These are phyloP conservation scores for Irpex sp. DNA, from an alignment of 1,284 basidiomycete genomes.

Conservation along the genomic window DNA sequence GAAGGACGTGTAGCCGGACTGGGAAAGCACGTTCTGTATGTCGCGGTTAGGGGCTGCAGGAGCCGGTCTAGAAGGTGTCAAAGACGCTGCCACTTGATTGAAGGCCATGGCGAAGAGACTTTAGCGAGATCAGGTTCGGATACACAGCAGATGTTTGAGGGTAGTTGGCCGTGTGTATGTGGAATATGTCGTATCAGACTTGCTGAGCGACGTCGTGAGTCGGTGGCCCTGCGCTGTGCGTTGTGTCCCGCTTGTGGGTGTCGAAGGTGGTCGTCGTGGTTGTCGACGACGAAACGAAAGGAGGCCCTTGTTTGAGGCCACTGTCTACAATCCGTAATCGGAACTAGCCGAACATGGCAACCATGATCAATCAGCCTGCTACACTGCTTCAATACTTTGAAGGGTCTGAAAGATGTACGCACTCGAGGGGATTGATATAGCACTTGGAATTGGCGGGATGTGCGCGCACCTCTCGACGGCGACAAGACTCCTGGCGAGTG, in stretches of 20 bases:
- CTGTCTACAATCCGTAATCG: conserved; percentile 3
- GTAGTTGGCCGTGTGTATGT: neutral
- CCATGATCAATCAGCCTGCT: conserved; percentile 10
- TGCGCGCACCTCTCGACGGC: neutral
- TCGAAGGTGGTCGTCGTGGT: conserved; percentile 14
- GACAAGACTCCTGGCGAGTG: neutral
- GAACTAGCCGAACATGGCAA: conserved; percentile 17
- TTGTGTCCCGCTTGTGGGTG: conserved; percentile 1
- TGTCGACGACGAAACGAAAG: conserved; percentile 13
- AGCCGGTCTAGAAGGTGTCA: conserved; percentile 59
- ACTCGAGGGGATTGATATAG: neutral
- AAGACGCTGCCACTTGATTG: conserved; percentile 44
- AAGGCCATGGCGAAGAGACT: conserved; percentile 36
- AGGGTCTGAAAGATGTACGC: neutral
- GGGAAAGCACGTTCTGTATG: conserved; percentile 37
- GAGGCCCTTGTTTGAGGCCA: conserved; percentile 6
- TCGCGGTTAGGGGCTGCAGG: conserved; percentile 63
- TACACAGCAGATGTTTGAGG: neutral
- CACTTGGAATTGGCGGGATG: neutral
- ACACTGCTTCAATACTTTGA: neutral
- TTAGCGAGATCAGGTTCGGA: conserved; percentile 3
- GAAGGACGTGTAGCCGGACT: conserved; percentile 57
- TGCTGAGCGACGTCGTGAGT: neutral
- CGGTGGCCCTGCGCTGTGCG: neutral
- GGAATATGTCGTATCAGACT: neutral